Evolutionary conservation across 2,329 filamentous ascomycete species (phyloP).

Genomic region (Aspergillus fructus): DNA sequence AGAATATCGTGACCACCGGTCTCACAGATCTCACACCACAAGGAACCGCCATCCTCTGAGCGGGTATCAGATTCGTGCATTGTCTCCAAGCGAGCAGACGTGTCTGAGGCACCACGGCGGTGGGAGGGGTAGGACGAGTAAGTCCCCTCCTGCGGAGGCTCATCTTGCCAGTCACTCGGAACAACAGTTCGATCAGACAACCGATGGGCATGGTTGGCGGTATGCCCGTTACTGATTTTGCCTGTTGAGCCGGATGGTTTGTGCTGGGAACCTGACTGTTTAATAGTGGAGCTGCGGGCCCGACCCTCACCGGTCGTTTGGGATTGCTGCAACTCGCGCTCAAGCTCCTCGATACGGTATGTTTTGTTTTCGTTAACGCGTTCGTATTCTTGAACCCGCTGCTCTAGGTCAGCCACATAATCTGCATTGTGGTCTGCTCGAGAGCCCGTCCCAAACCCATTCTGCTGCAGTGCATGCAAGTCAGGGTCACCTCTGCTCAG

Average conservation of each 20-base stretch:
- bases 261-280: conserved; percentile 32
- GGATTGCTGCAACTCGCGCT: conserved; percentile 66
- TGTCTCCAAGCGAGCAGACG: conserved; percentile 35
- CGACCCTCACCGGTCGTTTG: conserved; percentile 30
- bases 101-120: conserved; percentile 26
- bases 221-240: conserved; percentile 25
- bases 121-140: conserved; percentile 26
- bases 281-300: conserved; percentile 38
- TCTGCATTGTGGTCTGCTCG: conserved; percentile 50
- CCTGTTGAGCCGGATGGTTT: conserved; percentile 30
- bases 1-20: conserved; percentile 88
- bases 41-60: conserved; percentile 70
- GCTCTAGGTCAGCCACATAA: conserved; percentile 67
- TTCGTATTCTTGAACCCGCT: conserved; percentile 76
- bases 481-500: conserved; percentile 65
- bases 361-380: conserved; percentile 70
- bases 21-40: conserved; percentile 97
- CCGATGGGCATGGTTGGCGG: conserved; percentile 36
- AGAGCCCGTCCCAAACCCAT: conserved; percentile 18
- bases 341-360: conserved; percentile 76
- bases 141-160: conserved; percentile 24
- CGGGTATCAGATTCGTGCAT: conserved; percentile 47
- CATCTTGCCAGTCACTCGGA: conserved; percentile 42
- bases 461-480: conserved; percentile 29
- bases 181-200: conserved; percentile 46